Base-by-base conservation (phyloP, 495 filamentous ascomycete species). In the Penicillium ochrochloron region DNA sequence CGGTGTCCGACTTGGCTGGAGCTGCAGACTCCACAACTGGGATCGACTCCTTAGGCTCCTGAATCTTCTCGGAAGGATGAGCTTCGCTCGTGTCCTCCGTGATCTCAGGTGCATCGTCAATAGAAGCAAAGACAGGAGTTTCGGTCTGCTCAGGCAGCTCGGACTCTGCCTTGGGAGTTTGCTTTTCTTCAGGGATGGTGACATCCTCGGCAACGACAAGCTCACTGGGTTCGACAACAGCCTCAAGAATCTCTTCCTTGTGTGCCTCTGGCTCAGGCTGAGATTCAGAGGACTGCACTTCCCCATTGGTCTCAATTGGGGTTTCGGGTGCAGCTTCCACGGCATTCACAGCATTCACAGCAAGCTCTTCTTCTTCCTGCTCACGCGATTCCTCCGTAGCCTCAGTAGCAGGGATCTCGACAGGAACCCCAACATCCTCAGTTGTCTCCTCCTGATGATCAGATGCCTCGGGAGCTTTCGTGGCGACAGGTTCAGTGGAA, bases 1-100 rank as follows among this genome's bases (percentile, higher is more conserved):
- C 66, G 17, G 70, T 69, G 46, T 66, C 58, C 11, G 68, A 54
- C 57, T 73, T 66, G 19, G 46, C 31, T 62, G 65, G 33, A 12
- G 46, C 21, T 6, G 34, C 46, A n/a, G 62, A 37, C 10, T 64
- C 57, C 17, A 46, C 57, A 25, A 39, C 66, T 54, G 64, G 41
- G n/a, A 51, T 25, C 48, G 64, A 37, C 21, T 65, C 51, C 19
- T 60, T 66, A 1, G 50, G 54, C 41, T 60, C 59, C 19, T 64
- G 63, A 7, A 39, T 48, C 60, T 69, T 33, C 6, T 37, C 25
- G 5, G 61, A 55, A 44, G 59, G 10, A 25, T 70, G 66, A 17
- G 62, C 35, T 15, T 37, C 17, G 17, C 8, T 21, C 19, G 21
- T 14, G 5, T 68, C 64, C 25, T 63, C 59, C 1, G 37, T 35